These are phyloP conservation scores for Hymenoscyphus fructigenus DNA, from an alignment of 2,329 filamentous ascomycete genomes.

Conservation along the genomic window DNA sequence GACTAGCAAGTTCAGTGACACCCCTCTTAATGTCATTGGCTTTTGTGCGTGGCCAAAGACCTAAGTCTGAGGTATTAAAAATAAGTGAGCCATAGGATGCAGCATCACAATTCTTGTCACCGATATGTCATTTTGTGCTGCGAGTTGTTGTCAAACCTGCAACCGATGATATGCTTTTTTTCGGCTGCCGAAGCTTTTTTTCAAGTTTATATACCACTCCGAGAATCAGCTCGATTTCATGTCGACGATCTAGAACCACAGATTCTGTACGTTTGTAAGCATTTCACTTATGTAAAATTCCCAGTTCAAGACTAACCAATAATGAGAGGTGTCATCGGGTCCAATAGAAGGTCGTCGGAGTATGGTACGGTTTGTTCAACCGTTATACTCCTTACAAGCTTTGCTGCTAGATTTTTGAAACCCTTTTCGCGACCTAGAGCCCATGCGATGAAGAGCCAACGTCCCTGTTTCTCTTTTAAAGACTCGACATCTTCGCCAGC, in stretches of 20 bases:
- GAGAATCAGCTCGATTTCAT: no score
- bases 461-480: not conserved
- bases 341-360: no score
- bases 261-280: no score
- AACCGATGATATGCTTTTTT: not conserved
- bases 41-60: not conserved
- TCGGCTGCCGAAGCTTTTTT: no score
- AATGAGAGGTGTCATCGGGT: not conserved
- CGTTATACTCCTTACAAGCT: not conserved
- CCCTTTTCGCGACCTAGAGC: slow-evolving; percentile 4
- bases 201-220: no score
- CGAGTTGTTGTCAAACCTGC: no score
- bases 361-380: no score
- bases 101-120: not conserved
- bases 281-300: no score
- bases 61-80: not conserved
- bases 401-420: not conserved
- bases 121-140: not conserved
- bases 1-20: not conserved
- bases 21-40: not conserved
- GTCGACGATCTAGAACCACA: no score
- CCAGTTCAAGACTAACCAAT: not conserved
- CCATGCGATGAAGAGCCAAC: slow-evolving; percentile 5
- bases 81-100: not conserved
- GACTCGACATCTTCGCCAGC: not conserved